Conservation (phyloP, 257 asterid species). For the Solanum etuberosum region DNA sequence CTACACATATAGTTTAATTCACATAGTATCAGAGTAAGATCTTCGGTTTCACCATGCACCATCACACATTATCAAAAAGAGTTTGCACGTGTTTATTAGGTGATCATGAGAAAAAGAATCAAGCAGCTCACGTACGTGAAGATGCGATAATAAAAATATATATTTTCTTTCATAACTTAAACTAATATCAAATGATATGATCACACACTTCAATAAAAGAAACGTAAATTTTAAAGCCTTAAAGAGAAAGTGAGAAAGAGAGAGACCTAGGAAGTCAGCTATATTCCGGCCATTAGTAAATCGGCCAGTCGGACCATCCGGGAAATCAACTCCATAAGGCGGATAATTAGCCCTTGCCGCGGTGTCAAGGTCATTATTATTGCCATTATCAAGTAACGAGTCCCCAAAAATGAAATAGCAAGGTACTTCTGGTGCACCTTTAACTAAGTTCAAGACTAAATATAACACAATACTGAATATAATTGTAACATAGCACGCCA, state of each 20-base stretch:
- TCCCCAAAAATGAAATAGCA: conserved; percentile 41
- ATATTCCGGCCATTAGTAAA: conserved; percentile 25
- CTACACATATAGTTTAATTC: not conserved
- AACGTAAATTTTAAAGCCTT: not conserved
- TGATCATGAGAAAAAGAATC: not conserved
- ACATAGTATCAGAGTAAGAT: not conserved
- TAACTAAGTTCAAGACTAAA: not conserved
- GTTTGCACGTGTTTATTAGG: too few relatives aligned
- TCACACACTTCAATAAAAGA: not conserved
- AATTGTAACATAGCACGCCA: not conserved
- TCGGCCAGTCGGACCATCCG: conserved; percentile 32
- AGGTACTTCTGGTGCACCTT: conserved; percentile 18
- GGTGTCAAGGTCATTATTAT: conserved; percentile 15
- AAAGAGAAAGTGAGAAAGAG: not conserved
- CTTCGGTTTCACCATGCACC: not conserved
- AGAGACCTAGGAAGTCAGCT: conserved; percentile 24
- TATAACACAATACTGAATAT: not conserved
- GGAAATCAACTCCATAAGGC: conserved; percentile 41
- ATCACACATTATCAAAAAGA: not conserved
- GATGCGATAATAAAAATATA: not conserved
- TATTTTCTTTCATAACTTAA: not conserved
- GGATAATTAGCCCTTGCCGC: conserved; percentile 1
- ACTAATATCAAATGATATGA: not conserved
- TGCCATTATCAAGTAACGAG: conserved; percentile 32
- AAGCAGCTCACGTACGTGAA: not conserved